These are phyloP conservation scores for Hyaloperonospora brassicae DNA, from an alignment of 352 stramenopile genomes.

Conservation along the genomic window DNA sequence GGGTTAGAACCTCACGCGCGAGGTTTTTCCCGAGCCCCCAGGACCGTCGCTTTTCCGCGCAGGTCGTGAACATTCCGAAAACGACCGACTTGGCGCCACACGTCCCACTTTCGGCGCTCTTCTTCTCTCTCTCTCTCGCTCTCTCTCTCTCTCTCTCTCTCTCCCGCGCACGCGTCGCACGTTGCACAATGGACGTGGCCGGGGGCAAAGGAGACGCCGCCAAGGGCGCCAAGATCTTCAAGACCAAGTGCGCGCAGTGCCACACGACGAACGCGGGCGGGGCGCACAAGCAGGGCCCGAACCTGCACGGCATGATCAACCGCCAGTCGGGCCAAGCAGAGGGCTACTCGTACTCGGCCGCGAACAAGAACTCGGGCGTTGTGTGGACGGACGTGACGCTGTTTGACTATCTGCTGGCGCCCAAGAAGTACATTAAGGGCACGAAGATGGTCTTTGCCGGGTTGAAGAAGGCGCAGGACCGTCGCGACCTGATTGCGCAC, in stretches of 20 bases:
- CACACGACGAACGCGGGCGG: slow-evolving; percentile 86
- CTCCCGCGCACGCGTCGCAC: slow-evolving; percentile 2
- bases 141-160: neutral
- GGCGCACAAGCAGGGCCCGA: slow-evolving; percentile 98
- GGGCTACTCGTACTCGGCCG: slow-evolving; percentile 96
- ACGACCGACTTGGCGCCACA: slow-evolving; percentile 16
- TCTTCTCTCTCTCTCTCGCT: neutral
- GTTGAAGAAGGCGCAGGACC: slow-evolving; percentile 97
- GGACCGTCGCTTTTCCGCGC: slow-evolving; percentile 4
- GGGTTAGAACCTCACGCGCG: slow-evolving; percentile 9
- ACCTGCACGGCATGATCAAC: slow-evolving; percentile 95
- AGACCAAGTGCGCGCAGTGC: slow-evolving; percentile 96
- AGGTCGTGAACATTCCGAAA: slow-evolving; percentile 36
- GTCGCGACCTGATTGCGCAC: slow-evolving; percentile 98
- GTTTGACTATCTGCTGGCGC: slow-evolving; percentile 98
- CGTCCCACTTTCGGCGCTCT: slow-evolving; percentile 24
- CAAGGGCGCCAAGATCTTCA: slow-evolving; percentile 94
- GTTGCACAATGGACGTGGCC: slow-evolving; percentile 36
- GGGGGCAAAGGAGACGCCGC: slow-evolving; percentile 61
- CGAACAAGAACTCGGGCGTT: slow-evolving; percentile 98
- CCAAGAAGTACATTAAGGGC: slow-evolving; percentile 99
- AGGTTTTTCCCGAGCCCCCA: slow-evolving; percentile 9
- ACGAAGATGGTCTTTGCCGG: slow-evolving; percentile 99
- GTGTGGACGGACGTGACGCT: slow-evolving; percentile 95
- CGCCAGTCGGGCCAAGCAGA: slow-evolving; percentile 94